Evolutionary conservation across 2,329 filamentous ascomycete genomes (phyloP), one percentile per base, ranked within the genome.

Genomic region (Diaporthe caulivora): DNA sequence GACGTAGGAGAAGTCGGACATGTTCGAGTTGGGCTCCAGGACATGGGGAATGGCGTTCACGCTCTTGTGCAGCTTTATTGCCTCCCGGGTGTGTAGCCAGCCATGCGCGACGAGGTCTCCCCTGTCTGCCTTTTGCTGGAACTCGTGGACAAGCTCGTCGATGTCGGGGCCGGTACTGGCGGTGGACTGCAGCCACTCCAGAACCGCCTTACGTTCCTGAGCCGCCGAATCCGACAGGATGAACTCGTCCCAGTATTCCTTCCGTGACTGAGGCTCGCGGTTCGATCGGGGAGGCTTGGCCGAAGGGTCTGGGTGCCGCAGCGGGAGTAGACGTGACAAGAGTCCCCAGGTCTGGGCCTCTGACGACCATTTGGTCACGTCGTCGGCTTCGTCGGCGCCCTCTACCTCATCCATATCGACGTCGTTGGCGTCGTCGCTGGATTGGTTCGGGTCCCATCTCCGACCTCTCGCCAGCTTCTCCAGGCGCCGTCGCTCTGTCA

Each of bases 271-370:
- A 6, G 77, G 76, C 18, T 74, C 79, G 70, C 67, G 79, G 74
- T 75, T 78, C 74, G 55, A 77, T 47, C 37, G 65, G 9, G 54
- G 51, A 55, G 74, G 65, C 76, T 77, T 81, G 71, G 76, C 79
- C 74, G 78, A 74, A 72, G 72, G 78, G 71, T 84, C 82, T 73
- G 78, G 87, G 84, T 94, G 92, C 78, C 94, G 89, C 76, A 94
- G 82, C 15, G 92, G 91, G 68, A 98, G 88, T 75, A 97, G 86
- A 51, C 94, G 89, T 64, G 91, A 89, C 73, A 98, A 85, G 37
- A 98, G 87, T 79, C 97, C 92, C 97, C 97, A 99, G 0, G 95
- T 97, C 78, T 97, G 94, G 53, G 92, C 91, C 83, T 99, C 97
- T 76, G 93, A 89, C 82, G 97, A 92, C 87, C 95, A 93, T 72